Base-by-base conservation (phyloP, 805 yeast species). In the Jamesozyma gamospora region DNA sequence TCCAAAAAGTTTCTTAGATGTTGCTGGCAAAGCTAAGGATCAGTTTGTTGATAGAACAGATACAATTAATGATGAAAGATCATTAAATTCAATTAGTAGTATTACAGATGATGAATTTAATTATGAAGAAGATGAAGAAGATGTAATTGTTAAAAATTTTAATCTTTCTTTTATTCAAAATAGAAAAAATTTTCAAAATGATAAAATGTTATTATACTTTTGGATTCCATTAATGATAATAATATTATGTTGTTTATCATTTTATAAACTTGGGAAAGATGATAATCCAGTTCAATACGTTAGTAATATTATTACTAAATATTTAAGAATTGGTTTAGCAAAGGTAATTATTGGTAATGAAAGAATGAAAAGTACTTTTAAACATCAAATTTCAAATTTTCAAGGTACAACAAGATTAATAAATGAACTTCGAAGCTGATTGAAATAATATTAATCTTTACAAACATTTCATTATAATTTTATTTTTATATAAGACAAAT, bases 131-230 rank as follows among this genome's bases (percentile, higher is more conserved):
- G 36, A 34, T 25, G 39, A 30, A 13, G 40, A 37, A 26, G 58
- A 51, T 35, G 57, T 55, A 9, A 27, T 52, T n/a, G 67, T 61
- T 25, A 60, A 58, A 24, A 51, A 60, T 27, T 57, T 63, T 34
- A 60, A 58, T 46, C 52, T 56, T 41, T 63, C 63, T 49, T 65
- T 64, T 51, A 60, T 56, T 41, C 36, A 40, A 16, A 65, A 66
- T 45, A 64, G 67, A 40, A 67, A 65, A 48, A 68, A 67, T 35
- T 62, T 72, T 41, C 63, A 61, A 49, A 80, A 84, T 51, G 96
- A 87, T 60, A 79, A 75, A 52, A 80, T 85, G 82, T 67, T 87
- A 45, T 62, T 85, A 42, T 83, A 86, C 56, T 86, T 87, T 71
- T 87, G 96, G 96, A 62, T 86, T 42, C 96, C 96, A 13, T 70